phyloP scores from a whole-genome alignment of 2,329 filamentous ascomycete genomes.

The Thielaviopsis euricoi region DNA sequence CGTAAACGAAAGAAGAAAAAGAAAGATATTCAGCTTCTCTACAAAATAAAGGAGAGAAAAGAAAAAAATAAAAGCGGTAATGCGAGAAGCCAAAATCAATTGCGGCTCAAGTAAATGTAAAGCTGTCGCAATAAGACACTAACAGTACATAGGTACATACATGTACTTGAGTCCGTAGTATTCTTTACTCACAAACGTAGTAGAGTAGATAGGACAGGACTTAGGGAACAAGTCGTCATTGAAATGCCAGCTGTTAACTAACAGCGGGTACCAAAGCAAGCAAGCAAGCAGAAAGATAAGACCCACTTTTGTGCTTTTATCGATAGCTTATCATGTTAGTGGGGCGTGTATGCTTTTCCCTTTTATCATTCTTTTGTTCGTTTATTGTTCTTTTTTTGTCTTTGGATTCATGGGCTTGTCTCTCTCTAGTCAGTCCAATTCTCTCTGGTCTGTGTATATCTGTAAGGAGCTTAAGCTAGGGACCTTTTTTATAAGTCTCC shows the following conservation, averaged over 20 bases:
- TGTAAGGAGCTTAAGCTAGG: neutral
- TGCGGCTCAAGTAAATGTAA: neutral
- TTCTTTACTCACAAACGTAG: too few relatives aligned
- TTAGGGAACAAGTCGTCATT: neutral
- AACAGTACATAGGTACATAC: too few relatives aligned
- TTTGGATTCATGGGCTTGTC: neutral
- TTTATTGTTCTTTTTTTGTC: neutral
- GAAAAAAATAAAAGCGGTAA: neutral
- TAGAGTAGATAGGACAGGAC: too few relatives aligned
- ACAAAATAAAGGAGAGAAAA: neutral
- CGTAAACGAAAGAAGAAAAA: neutral
- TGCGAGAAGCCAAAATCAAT: neutral
- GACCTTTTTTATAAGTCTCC: neutral
- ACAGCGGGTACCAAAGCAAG: neutral
- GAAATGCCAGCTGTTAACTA: slow-evolving; percentile 11
- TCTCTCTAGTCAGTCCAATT: too few relatives aligned
- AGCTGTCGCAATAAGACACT: too few relatives aligned
- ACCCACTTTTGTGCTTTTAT: neutral
- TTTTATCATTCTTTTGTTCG: neutral
- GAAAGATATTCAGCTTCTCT: neutral
- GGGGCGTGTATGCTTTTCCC: neutral
- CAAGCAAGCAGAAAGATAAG: neutral
- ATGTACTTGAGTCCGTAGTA: too few relatives aligned
- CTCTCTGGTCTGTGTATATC: too few relatives aligned
- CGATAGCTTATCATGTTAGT: neutral